phyloP scores from a whole-genome alignment of 164 flowering plant genomes.

The Tetracentron sinense region DNA sequence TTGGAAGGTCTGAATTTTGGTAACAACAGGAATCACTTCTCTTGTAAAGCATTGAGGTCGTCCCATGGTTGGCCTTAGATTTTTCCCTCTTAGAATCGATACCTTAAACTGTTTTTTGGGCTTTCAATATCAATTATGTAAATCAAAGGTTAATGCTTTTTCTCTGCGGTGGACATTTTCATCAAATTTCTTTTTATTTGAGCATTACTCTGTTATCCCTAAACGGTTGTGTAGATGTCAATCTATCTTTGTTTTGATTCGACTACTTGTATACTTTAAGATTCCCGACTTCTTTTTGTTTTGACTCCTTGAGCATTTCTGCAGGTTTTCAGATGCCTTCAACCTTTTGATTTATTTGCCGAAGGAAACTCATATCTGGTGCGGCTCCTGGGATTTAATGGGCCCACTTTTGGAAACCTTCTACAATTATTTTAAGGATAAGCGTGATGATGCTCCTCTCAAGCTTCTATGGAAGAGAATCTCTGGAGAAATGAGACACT shows the following conservation, averaged over 20 bases:
- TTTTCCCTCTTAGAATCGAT: no score
- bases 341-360: slow-evolving; percentile 55
- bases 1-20: no score
- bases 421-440: slow-evolving; percentile 66
- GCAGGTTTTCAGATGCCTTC: slow-evolving; percentile 87
- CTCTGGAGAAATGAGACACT: slow-evolving; percentile 62
- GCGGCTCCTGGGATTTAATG: slow-evolving; percentile 77
- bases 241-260: background rate
- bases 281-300: background rate
- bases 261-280: background rate
- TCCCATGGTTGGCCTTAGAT: no score
- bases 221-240: no score
- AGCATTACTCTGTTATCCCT: no score
- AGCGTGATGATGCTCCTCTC: slow-evolving; percentile 58
- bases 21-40: no score
- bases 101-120: no score
- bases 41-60: no score
- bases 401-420: slow-evolving; percentile 87
- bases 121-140: no score
- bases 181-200: no score
- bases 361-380: slow-evolving; percentile 72
- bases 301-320: slow-evolving; percentile 4
- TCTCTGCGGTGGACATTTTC: no score
- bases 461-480: slow-evolving; percentile 69
- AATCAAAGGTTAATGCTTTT: no score